Evolutionary conservation across 306 rosid species (phyloP).

Genomic region (Cotoneaster glaucophyllus): DNA sequence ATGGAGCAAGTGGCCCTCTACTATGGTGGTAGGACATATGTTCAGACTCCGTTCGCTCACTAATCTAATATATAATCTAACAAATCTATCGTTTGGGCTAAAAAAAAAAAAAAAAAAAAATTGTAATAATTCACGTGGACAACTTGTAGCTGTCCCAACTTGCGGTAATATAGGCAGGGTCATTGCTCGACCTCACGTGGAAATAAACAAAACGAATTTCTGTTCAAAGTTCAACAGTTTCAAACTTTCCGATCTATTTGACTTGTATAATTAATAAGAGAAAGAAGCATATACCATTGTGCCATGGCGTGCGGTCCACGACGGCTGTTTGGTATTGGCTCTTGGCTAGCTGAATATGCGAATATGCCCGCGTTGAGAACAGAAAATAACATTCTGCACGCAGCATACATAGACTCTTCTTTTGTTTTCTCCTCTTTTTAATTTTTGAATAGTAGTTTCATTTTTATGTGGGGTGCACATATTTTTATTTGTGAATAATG

Average conservation of each 20-base stretch:
- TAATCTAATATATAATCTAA: too few species aligned
- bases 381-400: too few species aligned
- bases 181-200: neutral
- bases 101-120: too few species aligned
- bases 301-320: neutral
- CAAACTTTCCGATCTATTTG: neutral
- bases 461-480: too few species aligned
- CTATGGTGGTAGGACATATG: accelerated
- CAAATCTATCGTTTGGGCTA: accelerated
- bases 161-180: neutral
- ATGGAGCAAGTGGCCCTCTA: too few species aligned
- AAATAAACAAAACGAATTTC: neutral
- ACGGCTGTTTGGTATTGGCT: too few species aligned
- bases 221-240: neutral
- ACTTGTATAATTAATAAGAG: neutral
- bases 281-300: neutral
- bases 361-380: neutral
- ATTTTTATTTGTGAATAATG: too few species aligned
- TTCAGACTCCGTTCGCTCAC: too few species aligned
- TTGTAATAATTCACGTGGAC: neutral
- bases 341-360: neutral
- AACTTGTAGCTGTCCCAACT: neutral
- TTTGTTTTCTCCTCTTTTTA: too few species aligned
- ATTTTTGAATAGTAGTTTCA: too few species aligned
- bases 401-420: too few species aligned